phyloP scores from a whole-genome alignment of 352 stramenopile genomes.

The Phytophthora crassamura region DNA sequence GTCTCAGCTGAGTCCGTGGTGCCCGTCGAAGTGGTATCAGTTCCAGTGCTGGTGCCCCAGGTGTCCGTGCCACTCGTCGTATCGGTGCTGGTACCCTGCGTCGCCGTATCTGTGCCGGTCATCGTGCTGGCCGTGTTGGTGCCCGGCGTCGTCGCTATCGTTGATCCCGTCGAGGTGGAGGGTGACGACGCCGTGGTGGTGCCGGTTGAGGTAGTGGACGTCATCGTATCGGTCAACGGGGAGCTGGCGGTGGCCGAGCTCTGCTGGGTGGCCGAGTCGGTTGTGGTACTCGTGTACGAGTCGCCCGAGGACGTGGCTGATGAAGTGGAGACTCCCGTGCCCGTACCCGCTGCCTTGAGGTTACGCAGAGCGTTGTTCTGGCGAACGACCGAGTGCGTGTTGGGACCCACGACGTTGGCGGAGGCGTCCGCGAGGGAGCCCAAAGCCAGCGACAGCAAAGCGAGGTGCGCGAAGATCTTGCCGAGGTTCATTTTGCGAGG shows the following conservation, averaged over 20 bases:
- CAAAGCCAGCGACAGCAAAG: conserved; percentile 30
- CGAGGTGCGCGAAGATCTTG: conserved; percentile 37
- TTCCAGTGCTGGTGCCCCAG: conserved; percentile 20
- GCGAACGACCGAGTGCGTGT: conserved; percentile 9
- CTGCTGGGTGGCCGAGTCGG: conserved; percentile 7
- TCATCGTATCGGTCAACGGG: conserved; percentile 18
- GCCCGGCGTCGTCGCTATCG: background rate
- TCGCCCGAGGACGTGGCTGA: conserved; percentile 22
- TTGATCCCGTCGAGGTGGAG: conserved; percentile 4
- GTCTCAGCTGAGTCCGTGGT: background rate
- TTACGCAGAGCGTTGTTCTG: conserved; percentile 23
- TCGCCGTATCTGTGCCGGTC: background rate
- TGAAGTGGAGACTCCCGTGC: conserved; percentile 27
- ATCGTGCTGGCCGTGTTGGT: conserved; percentile 1
- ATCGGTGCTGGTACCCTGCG: background rate
- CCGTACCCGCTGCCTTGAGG: conserved; percentile 22
- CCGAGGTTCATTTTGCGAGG: conserved; percentile 37
- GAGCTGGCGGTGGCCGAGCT: conserved; percentile 19
- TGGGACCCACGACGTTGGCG: background rate
- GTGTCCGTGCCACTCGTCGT: conserved; percentile 5
- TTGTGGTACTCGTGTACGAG: conserved; percentile 19
- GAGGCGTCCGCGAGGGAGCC: conserved; percentile 25
- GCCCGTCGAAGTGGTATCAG: conserved; percentile 9
- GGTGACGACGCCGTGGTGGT: conserved; percentile 22
- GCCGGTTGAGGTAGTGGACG: conserved; percentile 18